Base-by-base conservation (phyloP, 1,139 yeast genomes). In the Scheffersomyces stambukii region DNA sequence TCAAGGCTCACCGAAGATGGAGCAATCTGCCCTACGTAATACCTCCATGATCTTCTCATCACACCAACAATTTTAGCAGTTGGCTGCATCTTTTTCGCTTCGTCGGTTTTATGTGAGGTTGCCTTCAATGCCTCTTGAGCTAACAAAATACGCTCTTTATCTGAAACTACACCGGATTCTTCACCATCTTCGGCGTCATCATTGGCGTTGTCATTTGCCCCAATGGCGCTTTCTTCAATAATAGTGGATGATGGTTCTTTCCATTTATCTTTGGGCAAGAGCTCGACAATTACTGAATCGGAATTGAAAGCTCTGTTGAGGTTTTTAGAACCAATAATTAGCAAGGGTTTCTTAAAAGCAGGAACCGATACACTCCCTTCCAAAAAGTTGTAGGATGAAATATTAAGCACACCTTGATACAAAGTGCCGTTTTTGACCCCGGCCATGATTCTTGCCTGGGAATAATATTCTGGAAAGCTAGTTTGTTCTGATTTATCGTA, bases 11-110 rank as follows among this genome's bases (percentile, higher is more conserved):
- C 81, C 3, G 95, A 81, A 19, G 81, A 73, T 24, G 93, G 83
- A 4, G 93, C 83, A 39, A 93, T 73, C 54, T 89, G 97, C 11
- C 98, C 98, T 28, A 91, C 98, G 48, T 89, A 93, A 44, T 81
- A 80, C 54, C 98, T 75, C 98, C 98, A 93, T 35, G 93, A 85
- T 54, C 99, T 76, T 58, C 88, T 81, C 28, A 80, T 66, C 19
- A 93, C 72, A 21, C 95, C 95, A 14, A 93, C 97, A 29, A 93
- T 81, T 43, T 77, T 76, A 3, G 95, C 98, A 0, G 98, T 89
- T 16, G 97, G 97, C 46, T 82, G 89, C 23, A 82, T 59, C 41
- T 70, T 73, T 28, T 50, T 55, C 20, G 67, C 63, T 3, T 58
- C 60, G n/a, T n/a, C n/a, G n/a, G n/a, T n/a, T n/a, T n/a, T n/a